Evolutionary conservation across 768 basidiomycete species (phyloP), one percentile per base, ranked within the genome.

Genomic region (Suillus subluteus): DNA sequence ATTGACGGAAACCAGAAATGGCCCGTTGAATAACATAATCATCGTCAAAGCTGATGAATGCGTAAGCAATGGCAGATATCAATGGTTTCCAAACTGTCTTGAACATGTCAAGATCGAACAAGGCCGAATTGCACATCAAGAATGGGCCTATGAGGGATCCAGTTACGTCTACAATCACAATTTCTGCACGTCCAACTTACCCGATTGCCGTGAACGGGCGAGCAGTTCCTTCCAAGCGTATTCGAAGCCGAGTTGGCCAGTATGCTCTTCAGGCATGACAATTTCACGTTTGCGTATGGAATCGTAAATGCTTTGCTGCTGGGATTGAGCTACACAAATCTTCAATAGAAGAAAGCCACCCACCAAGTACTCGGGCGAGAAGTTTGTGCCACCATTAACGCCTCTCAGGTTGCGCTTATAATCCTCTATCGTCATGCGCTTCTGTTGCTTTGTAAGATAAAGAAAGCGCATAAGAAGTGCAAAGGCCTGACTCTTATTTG

Each of bases 221-320:
- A 98, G 84, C 12, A 99, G 82, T 71, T 98, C 96, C 75, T 98
- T 98, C 98, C 98, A 99, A 21, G 98, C 97, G 75, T 97, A 98
- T 71, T 99, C 98, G 75, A 99, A 99, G 11, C 98, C 98, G 55
- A 97, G 85, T 74, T 95, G 94, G 2, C 97, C 98, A 11, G 90
- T 92, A 73, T 99, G 98, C 72, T 99, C 98, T 78, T 98, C 96
- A 0, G 98, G 97, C 89, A 99, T 91, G 61, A 99, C 86, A 64
- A 99, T 98, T 80, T 99, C 98, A 52, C 89, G 84, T 78, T 92
- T 96, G 62, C 92, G 88, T 72, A 99, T 98, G 1, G 94, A 95
- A 70, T 99, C 96, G 70, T 95, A 99, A 62, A 99, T 94, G 54
- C 84, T 85, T 82, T 90, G 88, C 96, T 98, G 73, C 35, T 32